Percentiles rank a stretch among this genome's conserved stretches.
phyloP scores from a whole-genome alignment of 306 rosid genomes.

The Malus orientalis region DNA sequence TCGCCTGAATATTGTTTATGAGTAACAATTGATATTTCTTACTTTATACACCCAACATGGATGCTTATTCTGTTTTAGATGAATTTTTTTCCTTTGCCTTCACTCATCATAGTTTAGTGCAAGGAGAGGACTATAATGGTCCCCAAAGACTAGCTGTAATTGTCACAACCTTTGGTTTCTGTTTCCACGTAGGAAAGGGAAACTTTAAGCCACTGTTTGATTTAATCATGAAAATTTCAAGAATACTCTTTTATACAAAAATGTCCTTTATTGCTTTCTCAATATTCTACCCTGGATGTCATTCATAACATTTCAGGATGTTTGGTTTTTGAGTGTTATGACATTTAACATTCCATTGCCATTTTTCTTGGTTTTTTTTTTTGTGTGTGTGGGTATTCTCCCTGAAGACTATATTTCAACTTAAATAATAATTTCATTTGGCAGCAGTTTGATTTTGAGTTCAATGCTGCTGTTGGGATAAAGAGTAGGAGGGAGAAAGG shows the following conservation, averaged over 20 bases:
- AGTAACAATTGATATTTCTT: not conserved
- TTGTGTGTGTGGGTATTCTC: not conserved
- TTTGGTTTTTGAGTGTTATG: not conserved
- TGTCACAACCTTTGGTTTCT: not conserved
- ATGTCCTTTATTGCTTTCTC: not conserved
- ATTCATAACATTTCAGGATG: not conserved
- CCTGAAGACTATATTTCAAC: not conserved
- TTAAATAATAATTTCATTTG: not conserved
- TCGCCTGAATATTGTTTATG: not conserved
- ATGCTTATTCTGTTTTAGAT: not conserved
- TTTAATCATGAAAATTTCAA: not conserved
- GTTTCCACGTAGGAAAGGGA: not conserved
- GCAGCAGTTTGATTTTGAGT: not conserved
- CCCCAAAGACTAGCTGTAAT: no score
- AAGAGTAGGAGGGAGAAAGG: not conserved
- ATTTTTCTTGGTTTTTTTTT: not conserved
- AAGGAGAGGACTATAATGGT: not conserved
- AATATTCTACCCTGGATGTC: not conserved
- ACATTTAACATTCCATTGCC: not conserved
- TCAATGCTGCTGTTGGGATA: not conserved
- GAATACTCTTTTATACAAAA: not conserved
- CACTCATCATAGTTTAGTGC: not conserved
- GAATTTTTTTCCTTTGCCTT: not conserved
- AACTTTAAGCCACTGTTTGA: not conserved
- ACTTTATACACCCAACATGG: not conserved